Conservation (phyloP, 805 yeast genomes). For the Yarrowia divulgata region DNA sequence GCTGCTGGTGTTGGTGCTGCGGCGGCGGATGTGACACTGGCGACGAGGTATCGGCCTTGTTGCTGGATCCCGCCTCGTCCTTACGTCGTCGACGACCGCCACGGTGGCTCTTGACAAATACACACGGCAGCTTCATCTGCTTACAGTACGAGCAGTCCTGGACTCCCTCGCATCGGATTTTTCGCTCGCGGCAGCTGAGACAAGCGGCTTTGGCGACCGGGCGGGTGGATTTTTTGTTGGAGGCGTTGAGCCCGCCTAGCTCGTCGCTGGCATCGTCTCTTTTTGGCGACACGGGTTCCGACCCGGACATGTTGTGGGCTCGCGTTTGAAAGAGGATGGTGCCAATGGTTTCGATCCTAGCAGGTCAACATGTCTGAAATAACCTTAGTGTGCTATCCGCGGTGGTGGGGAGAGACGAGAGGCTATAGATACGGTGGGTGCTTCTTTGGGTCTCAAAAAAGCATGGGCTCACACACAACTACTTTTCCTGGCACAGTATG, state of each 20-base stretch:
- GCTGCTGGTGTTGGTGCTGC: too few species aligned
- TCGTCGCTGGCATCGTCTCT: slow-evolving; percentile 22
- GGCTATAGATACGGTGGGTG: not conserved
- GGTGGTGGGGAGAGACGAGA: slow-evolving; percentile 11
- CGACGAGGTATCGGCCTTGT: not conserved
- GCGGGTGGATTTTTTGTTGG: slow-evolving; percentile 14
- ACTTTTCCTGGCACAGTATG: not conserved
- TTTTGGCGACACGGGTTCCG: slow-evolving; percentile 37
- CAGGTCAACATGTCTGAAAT: not conserved
- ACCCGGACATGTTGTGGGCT: slow-evolving; percentile 33
- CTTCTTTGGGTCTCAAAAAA: not conserved
- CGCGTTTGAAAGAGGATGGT: not conserved
- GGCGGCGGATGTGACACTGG: not conserved
- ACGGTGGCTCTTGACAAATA: slow-evolving; percentile 74
- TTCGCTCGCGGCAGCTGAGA: slow-evolving; percentile 40
- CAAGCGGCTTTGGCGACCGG: slow-evolving; percentile 41
- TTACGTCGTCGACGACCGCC: slow-evolving; percentile 72
- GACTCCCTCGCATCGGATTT: slow-evolving; percentile 41
- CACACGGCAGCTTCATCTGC: slow-evolving; percentile 51
- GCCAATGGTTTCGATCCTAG: not conserved
- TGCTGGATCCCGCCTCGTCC: slow-evolving; percentile 46
- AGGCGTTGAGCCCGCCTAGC: not conserved
- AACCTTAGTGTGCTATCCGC: not conserved
- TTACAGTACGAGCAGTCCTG: slow-evolving; percentile 39
- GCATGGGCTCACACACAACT: too few species aligned